Evolutionary conservation across 2,329 filamentous ascomycete genomes (phyloP).

Genomic region (Colletotrichum abscissum): DNA sequence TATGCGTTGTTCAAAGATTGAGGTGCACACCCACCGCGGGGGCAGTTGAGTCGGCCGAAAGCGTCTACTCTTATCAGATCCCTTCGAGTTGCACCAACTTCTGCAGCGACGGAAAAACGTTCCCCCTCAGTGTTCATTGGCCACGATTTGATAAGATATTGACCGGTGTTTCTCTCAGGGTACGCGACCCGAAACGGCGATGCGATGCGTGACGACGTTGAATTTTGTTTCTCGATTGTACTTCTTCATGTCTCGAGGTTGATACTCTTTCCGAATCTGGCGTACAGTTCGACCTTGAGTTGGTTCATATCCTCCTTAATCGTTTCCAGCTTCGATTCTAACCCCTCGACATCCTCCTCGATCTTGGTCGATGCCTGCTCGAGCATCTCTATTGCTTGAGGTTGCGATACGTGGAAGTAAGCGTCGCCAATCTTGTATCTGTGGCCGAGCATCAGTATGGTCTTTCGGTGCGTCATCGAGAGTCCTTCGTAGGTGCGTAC

Average conservation of each 20-base stretch:
- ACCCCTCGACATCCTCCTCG: constrained; percentile 77
- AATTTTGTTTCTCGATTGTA: constrained; percentile 10
- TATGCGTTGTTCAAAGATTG: background rate
- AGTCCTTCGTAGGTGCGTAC: constrained; percentile 57
- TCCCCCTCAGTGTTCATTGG: background rate
- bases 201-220: constrained; percentile 2
- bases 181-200: background rate
- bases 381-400: constrained; percentile 89
- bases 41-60: background rate
- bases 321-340: constrained; percentile 81
- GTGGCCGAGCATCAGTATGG: constrained; percentile 23
- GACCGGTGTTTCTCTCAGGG: background rate
- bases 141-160: background rate
- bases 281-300: constrained; percentile 93
- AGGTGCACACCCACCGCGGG: background rate
- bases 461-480: background rate
- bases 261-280: constrained; percentile 94
- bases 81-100: background rate
- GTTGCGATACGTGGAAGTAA: constrained; percentile 87
- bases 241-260: constrained; percentile 84
- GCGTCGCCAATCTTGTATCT: constrained; percentile 98
- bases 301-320: constrained; percentile 89
- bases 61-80: background rate
- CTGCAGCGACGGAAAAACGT: background rate
- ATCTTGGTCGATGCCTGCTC: constrained; percentile 76